Evolutionary conservation across 1,284 basidiomycete species (phyloP).

Genomic region (Earliella scabrosa): DNA sequence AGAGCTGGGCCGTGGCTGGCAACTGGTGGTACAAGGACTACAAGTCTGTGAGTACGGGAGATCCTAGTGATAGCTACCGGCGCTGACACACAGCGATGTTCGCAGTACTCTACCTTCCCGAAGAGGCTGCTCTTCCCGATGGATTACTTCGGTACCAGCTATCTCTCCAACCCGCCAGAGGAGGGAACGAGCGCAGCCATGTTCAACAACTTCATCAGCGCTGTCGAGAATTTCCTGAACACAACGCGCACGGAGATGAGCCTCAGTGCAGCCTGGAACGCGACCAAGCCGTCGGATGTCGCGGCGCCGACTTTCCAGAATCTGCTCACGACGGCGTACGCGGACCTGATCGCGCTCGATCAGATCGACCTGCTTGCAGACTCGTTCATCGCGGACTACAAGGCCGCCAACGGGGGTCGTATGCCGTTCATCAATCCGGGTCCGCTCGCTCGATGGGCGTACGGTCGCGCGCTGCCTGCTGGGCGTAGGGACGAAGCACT

Average conservation of each 20-base stretch:
- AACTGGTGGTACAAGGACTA: constrained; percentile 38
- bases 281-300: constrained; percentile 32
- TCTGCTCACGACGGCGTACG: constrained; percentile 39
- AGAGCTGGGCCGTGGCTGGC: constrained; percentile 31
- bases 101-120: constrained; percentile 38
- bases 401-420: constrained; percentile 39
- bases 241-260: constrained; percentile 36
- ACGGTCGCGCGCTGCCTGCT: constrained; percentile 31
- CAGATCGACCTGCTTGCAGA: constrained; percentile 41
- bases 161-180: constrained; percentile 31
- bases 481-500: constrained; percentile 30
- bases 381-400: constrained; percentile 43
- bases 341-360: constrained; percentile 40
- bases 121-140: constrained; percentile 40
- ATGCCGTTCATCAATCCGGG: constrained; percentile 45
- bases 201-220: constrained; percentile 40
- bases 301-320: constrained; percentile 31
- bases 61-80: not conserved
- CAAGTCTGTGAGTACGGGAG: constrained; percentile 24
- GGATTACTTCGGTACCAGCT: constrained; percentile 35
- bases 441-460: constrained; percentile 41
- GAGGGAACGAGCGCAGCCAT: constrained; percentile 32
- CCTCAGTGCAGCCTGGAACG: constrained; percentile 37
- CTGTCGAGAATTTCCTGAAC: not conserved
- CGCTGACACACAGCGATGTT: too few species aligned